Percentiles rank a stretch among this genome's conserved stretches.
phyloP scores from a whole-genome alignment of 306 rosid species.

The Mimosa pudica region DNA sequence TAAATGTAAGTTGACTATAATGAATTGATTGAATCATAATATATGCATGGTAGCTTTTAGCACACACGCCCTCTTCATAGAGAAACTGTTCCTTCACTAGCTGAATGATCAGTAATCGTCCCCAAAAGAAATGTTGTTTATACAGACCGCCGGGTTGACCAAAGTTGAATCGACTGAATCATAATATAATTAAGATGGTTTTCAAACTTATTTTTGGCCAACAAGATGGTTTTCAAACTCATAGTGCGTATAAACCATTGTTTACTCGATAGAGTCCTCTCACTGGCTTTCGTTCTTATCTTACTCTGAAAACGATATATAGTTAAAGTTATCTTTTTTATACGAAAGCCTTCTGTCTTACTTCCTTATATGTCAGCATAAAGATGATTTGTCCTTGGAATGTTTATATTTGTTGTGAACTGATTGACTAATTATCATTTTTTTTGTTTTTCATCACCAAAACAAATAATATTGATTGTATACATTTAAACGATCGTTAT shows the following conservation, averaged over 20 bases:
- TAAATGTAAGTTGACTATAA: not conserved
- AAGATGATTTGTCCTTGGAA: not conserved
- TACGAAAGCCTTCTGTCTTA: not conserved
- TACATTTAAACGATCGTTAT: too few species aligned
- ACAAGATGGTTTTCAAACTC: too few species aligned
- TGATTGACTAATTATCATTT: too few species aligned
- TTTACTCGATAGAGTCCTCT: not conserved
- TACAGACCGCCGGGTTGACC: not conserved
- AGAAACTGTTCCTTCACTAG: not conserved
- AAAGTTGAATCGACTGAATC: not conserved
- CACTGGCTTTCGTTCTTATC: slow-evolving; percentile 10
- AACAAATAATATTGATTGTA: too few species aligned
- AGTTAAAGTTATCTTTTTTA: not conserved
- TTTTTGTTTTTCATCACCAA: too few species aligned
- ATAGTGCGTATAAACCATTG: not conserved
- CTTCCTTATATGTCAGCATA: not conserved
- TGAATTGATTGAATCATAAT: not conserved
- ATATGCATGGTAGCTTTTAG: too few species aligned
- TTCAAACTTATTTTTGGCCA: not conserved
- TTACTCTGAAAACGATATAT: not conserved
- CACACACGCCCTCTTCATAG: too few species aligned
- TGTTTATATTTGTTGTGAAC: not conserved
- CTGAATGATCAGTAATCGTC: not conserved
- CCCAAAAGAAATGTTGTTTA: not conserved
- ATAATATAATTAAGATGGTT: not conserved